These are phyloP conservation scores for Pseudozyma flocculosa DNA, from an alignment of 1,284 basidiomycete species.

Conservation along the genomic window DNA sequence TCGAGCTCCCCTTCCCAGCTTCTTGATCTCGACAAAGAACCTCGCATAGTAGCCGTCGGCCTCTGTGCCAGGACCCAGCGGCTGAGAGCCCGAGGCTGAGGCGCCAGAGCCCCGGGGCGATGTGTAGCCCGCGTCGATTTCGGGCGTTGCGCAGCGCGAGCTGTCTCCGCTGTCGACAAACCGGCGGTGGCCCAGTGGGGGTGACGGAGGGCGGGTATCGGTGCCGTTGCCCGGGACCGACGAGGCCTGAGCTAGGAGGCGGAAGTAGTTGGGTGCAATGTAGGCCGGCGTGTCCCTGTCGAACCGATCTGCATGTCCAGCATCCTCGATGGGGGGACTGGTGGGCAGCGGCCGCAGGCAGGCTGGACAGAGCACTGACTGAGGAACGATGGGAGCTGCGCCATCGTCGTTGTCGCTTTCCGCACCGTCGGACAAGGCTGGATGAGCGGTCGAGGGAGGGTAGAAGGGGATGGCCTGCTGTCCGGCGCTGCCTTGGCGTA, in stretches of 20 bases:
- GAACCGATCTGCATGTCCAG: background rate
- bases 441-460: too few species aligned
- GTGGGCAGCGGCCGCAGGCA: slow-evolving; percentile 29
- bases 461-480: background rate
- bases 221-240: slow-evolving; percentile 1
- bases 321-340: background rate
- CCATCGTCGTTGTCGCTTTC: slow-evolving; percentile 2
- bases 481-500: too few species aligned
- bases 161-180: slow-evolving; percentile 15
- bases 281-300: slow-evolving; percentile 14
- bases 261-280: slow-evolving; percentile 48
- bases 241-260: slow-evolving; percentile 33
- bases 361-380: slow-evolving; percentile 16
- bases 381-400: background rate
- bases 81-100: background rate
- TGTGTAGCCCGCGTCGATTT: too few species aligned
- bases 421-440: too few species aligned
- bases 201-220: slow-evolving; percentile 5
- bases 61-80: slow-evolving; percentile 25
- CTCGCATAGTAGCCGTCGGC: slow-evolving; percentile 64
- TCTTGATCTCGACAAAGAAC: slow-evolving; percentile 83
- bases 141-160: slow-evolving; percentile 4
- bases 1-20: slow-evolving; percentile 86
- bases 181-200: slow-evolving; percentile 12
- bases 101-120: background rate